phyloP scores from a whole-genome alignment of 331 rosid genomes.

The Saraca asoca region DNA sequence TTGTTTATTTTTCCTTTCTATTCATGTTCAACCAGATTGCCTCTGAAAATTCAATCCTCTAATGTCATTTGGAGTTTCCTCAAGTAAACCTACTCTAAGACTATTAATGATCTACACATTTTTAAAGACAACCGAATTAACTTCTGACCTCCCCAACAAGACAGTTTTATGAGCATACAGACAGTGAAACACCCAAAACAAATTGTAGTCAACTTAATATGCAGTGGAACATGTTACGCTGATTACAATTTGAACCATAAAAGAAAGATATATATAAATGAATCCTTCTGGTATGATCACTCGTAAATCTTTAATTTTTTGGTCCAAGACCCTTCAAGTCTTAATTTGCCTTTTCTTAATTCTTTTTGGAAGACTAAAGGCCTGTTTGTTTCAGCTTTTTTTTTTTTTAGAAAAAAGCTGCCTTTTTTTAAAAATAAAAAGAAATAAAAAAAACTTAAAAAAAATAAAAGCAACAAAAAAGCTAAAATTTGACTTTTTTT shows the following conservation, averaged over 20 bases:
- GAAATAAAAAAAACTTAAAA: no score
- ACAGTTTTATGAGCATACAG: no score
- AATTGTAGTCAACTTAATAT: constrained; percentile 2
- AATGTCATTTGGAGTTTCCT: not conserved
- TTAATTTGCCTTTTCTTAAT: no score
- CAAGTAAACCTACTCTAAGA: constrained; percentile 13
- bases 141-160: constrained; percentile 2
- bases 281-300: not conserved
- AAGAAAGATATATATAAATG: not conserved
- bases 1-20: constrained; percentile 4
- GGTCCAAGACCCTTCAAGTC: no score
- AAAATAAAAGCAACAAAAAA: no score
- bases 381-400: no score
- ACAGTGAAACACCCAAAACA: not conserved
- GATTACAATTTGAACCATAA: not conserved
- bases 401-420: no score
- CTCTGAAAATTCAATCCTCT: constrained; percentile 11
- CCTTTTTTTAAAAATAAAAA: no score
- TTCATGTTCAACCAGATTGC: constrained; percentile 29
- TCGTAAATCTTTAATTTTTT: not conserved
- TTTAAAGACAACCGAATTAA: constrained; percentile 6
- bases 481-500: no score
- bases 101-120: not conserved
- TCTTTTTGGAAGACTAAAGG: no score
- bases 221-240: not conserved